Evolutionary conservation across 495 filamentous ascomycete species (phyloP).

Genomic region (Aspergillus olivimuriae): DNA sequence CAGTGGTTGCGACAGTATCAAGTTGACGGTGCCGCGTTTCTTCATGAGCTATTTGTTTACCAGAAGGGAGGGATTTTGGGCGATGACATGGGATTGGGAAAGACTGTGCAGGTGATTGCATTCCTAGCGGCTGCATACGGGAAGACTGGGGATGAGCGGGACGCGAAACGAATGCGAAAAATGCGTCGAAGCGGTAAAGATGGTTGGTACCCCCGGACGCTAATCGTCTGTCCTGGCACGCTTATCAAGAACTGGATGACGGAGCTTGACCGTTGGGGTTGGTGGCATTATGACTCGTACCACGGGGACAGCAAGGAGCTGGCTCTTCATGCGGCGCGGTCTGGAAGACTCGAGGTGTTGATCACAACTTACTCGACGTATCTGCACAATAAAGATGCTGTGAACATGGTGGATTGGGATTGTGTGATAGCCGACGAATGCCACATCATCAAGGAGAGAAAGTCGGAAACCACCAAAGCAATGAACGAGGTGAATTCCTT

Average conservation of each 20-base stretch:
- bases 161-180: conserved; percentile 87
- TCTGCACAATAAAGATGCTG: conserved; percentile 59
- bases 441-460: conserved; percentile 79
- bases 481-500: conserved; percentile 92
- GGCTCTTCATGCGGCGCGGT: conserved; percentile 65
- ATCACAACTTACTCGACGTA: conserved; percentile 94
- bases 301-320: conserved; percentile 71
- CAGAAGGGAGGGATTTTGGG: conserved; percentile 87
- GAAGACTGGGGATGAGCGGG: conserved; percentile 87
- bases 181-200: conserved; percentile 52
- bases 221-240: conserved; percentile 85
- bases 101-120: conserved; percentile 94
- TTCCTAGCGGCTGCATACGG: conserved; percentile 92
- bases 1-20: conserved; percentile 94
- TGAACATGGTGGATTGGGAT: conserved; percentile 91
- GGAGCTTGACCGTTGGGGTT: conserved; percentile 86
- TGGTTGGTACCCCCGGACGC: conserved; percentile 76
- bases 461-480: conserved; percentile 69
- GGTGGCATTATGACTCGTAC: conserved; percentile 84
- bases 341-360: conserved; percentile 77
- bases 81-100: conserved; percentile 97
- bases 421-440: conserved; percentile 97
- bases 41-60: conserved; percentile 86
- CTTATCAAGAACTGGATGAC: conserved; percentile 87
- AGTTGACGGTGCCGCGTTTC: conserved; percentile 74